A percentile compares a stretch with the other conserved stretches of the same genome.
phyloP scores from a whole-genome alignment of 1,284 basidiomycete species.

The Dichomitus squalens region DNA sequence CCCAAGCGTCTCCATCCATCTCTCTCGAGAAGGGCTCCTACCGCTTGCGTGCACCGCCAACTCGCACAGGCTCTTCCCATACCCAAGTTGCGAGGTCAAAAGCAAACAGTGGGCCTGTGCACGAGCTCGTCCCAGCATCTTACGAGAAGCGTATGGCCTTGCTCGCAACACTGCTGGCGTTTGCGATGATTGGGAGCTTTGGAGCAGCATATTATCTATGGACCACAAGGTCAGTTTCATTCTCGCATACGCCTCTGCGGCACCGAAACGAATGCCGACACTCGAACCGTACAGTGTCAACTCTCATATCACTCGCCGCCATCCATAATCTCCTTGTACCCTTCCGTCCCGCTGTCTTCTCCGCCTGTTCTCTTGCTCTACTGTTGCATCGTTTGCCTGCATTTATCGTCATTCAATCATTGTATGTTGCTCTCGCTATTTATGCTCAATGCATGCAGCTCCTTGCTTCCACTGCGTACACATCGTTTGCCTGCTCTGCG shows the following conservation, averaged over 20 bases:
- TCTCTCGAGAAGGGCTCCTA: conserved; percentile 65
- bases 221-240: conserved; percentile 54
- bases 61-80: conserved; percentile 19
- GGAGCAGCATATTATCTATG: conserved; percentile 65
- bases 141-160: conserved; percentile 35
- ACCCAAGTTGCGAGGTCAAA: conserved; percentile 3
- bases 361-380: too few relatives aligned
- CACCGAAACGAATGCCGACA: background rate
- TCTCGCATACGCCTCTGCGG: background rate
- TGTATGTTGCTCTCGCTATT: too few relatives aligned
- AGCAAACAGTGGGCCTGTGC: background rate
- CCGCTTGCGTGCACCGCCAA: conserved; percentile 52
- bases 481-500: too few relatives aligned
- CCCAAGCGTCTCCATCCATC: conserved; percentile 57
- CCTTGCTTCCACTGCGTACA: too few relatives aligned
- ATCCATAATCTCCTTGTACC: too few relatives aligned
- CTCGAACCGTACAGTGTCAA: background rate
- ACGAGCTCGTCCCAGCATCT: conserved; percentile 17
- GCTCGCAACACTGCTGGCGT: conserved; percentile 48
- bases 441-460: too few relatives aligned
- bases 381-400: too few relatives aligned
- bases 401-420: too few relatives aligned
- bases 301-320: too few relatives aligned
- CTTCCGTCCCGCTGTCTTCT: too few relatives aligned
- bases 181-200: conserved; percentile 55